phyloP scores from a whole-genome alignment of 805 yeast genomes.

The Teunomyces pallodes region DNA sequence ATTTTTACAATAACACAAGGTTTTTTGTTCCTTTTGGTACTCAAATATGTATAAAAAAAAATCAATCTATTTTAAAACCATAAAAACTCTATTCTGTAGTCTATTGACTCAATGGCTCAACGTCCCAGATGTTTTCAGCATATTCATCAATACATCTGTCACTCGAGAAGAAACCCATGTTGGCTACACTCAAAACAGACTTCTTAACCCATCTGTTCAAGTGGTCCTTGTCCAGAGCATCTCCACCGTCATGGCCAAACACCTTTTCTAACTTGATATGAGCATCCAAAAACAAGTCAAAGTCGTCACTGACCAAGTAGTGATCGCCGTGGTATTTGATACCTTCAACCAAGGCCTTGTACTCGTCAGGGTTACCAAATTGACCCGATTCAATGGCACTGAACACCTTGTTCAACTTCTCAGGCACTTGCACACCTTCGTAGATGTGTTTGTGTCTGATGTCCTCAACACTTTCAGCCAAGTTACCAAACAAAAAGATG shows the following conservation, averaged over 20 bases:
- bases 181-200: slow-evolving; percentile 76
- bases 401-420: slow-evolving; percentile 61
- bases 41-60: background rate
- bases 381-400: slow-evolving; percentile 61
- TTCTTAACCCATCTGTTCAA: slow-evolving; percentile 71
- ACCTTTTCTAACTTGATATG: slow-evolving; percentile 74
- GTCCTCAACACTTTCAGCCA: slow-evolving; percentile 86
- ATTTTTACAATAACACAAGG: no score
- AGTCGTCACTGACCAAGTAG: slow-evolving; percentile 86
- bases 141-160: slow-evolving; percentile 91
- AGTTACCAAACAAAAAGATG: slow-evolving; percentile 86
- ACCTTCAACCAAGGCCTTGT: slow-evolving; percentile 63
- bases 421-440: slow-evolving; percentile 59
- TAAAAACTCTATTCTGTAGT: background rate
- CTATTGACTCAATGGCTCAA: slow-evolving; percentile 59
- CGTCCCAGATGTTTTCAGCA: slow-evolving; percentile 90
- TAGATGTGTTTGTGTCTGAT: slow-evolving; percentile 72
- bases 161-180: slow-evolving; percentile 88
- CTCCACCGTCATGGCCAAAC: slow-evolving; percentile 48
- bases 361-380: slow-evolving; percentile 72
- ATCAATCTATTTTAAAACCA: background rate
- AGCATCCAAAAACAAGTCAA: slow-evolving; percentile 80
- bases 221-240: slow-evolving; percentile 47
- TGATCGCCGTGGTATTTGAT: slow-evolving; percentile 76
- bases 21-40: no score